phyloP scores from a whole-genome alignment of 352 stramenopile genomes.

The Phytophthora aleatoria region DNA sequence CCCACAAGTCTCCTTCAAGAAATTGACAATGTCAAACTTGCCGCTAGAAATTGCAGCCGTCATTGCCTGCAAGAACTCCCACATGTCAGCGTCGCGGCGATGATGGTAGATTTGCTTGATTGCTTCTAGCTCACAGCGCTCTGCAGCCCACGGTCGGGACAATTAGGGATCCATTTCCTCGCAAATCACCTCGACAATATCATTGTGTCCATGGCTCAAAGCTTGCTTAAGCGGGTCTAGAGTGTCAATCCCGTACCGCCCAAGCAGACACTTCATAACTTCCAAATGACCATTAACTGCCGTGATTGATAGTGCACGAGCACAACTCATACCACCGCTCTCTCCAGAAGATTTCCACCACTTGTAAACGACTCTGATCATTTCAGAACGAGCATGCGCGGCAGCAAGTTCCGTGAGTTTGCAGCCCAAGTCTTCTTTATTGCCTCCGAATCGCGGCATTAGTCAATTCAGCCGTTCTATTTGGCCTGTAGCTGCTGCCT shows the following conservation, averaged over 20 bases:
- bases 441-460: background rate
- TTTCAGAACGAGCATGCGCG: background rate
- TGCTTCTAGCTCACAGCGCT: background rate
- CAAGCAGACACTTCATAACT: background rate
- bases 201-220: background rate
- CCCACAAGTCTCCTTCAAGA: no score
- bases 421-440: background rate
- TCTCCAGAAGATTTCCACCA: background rate
- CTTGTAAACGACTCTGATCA: background rate
- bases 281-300: background rate
- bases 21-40: no score
- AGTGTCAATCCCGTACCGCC: background rate
- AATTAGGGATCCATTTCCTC: background rate
- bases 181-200: background rate
- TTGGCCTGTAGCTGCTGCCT: background rate
- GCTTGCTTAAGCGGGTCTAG: background rate
- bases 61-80: no score
- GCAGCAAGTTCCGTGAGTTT: background rate
- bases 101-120: background rate
- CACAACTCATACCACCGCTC: background rate
- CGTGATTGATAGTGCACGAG: background rate
- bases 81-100: no score
- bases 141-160: background rate
- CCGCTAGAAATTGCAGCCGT: no score
- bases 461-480: background rate